Base-by-base conservation (phyloP, 257 asterid species). In the Dorcoceras hygrometricum region DNA sequence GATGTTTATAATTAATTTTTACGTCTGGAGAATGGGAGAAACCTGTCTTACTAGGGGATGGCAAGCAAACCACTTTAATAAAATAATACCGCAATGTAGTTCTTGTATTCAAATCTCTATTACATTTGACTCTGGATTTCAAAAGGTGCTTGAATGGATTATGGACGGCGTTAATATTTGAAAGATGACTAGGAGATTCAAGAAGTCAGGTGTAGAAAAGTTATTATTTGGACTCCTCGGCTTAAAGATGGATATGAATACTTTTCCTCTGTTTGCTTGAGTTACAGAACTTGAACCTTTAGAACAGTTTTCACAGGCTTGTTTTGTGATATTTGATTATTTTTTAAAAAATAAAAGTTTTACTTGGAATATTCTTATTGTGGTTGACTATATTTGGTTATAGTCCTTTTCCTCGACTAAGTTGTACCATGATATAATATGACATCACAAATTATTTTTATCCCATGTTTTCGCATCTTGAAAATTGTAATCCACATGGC, bases 201-300 rank as follows among this genome's bases (percentile, higher is more conserved):
- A 36, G 60, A 62, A 55, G n/a, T 24, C 29, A 11, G 66, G 31
- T 51, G 14, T 58, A 34, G 72, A 64, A 25, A 57, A 32, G 18
- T 31, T 19, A 57, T 63, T 31, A 22, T 46, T n/a, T 22, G 56
- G 32, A 48, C 10, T 50, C 11, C 34, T 46, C 62, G 24, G 23
- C 22, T 63, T 28, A 32, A 34, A 34, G 16, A 12, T 39, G n/a
- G 1, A 39, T 2, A 39, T 18, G 50, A 39, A 39, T 5, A 39
- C 12, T 12, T 39, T 39, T 39, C 5, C n/a, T 60, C 53, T 56
- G 62, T 43, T 68, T 19, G 24, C 53, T 59, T 67, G 12, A 32
- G 53, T 20, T 34, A 34, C 71, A 25, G n/a, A 71, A 29, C 56
- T n/a, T 66, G 16, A 66, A 29, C 19, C 74, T 34, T 59, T 57